Evolutionary conservation across 2,329 filamentous ascomycete species (phyloP), one percentile per base, ranked within the genome.

Genomic region (Aspergillus felis): DNA sequence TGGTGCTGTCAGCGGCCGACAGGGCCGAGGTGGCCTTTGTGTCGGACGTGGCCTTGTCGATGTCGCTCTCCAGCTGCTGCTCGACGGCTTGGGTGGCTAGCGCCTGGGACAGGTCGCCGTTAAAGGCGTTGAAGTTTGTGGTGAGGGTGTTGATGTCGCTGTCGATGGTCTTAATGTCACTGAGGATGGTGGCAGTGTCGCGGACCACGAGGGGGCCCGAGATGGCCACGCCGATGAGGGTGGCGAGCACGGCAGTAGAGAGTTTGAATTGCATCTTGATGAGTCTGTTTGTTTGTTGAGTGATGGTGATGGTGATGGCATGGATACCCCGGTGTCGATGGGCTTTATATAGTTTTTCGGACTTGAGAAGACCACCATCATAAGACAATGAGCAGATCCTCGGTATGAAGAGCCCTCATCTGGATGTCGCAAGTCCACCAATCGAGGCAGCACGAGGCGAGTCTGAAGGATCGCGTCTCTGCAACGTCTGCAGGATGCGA

Each of bases 121-220:
- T 53, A 48, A 57, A 61, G 12, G 2, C 25, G 9, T 41, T 50
- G 25, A 61, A 41, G 7, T 41, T 44, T 17, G n/a, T 17, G 47
- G 53, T 35, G 35, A 61, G 50, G 28, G 49, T 12, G 2, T n/a
- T 6, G 3, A 61, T 24, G 47, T 58, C 44, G 9, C 25, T 54
- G 53, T 42, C n/a, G 32, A 61, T 42, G 10, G 50, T 57, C 24
- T 4, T 35, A 10, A 61, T 50, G 41, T 61, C 60, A 14, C 32
- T 51, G 35, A 60, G 35, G 44, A 61, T 53, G 10, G 55, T 48
- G 29, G 55, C 17, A 25, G 55, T 35, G 22, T 60, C 53, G 50
- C 50, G 57, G 24, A 12, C 28, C 5, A 24, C 17, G 22, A 35
- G 24, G 38, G 41, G 10, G 17, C 41, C 20, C 5, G 53, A 17